These are phyloP conservation scores for Magnolia kwangsiensis DNA, from an alignment of 164 flowering plant genomes.

Conservation along the genomic window DNA sequence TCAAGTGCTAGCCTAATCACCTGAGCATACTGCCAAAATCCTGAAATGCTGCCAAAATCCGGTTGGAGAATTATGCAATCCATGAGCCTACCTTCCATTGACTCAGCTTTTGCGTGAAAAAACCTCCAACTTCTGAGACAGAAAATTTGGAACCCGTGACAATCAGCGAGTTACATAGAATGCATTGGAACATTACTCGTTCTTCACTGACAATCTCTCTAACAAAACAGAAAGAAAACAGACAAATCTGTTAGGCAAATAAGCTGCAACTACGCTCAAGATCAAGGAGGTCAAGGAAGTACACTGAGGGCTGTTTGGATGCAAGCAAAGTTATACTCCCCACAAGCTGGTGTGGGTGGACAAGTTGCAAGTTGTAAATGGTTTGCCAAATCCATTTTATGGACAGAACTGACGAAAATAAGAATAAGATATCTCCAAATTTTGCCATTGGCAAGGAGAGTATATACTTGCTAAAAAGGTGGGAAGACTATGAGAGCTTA, in stretches of 20 bases:
- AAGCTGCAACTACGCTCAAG: not conserved
- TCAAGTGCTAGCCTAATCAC: no score
- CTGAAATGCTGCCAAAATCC: no score
- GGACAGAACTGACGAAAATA: not conserved
- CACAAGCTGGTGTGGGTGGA: not conserved
- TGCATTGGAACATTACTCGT: constrained; percentile 12
- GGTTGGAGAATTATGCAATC: no score
- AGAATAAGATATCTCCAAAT: no score
- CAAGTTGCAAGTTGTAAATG: no score
- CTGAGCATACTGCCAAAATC: no score
- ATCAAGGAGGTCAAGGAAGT: not conserved
- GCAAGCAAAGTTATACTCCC: not conserved
- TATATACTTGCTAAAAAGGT: no score
- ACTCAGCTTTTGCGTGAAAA: no score
- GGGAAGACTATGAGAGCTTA: no score
- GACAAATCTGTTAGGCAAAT: not conserved
- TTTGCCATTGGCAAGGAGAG: no score
- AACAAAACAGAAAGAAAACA: constrained; percentile 6
- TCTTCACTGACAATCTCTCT: constrained; percentile 53
- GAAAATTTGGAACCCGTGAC: not conserved
- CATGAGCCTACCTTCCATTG: no score
- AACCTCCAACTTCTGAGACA: not conserved
- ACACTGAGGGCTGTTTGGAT: no score
- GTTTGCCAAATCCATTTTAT: not conserved
- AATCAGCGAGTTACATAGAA: not conserved